Base-by-base conservation (phyloP, 2,329 filamentous ascomycete genomes). In the Aaosphaeria pasadenensis region DNA sequence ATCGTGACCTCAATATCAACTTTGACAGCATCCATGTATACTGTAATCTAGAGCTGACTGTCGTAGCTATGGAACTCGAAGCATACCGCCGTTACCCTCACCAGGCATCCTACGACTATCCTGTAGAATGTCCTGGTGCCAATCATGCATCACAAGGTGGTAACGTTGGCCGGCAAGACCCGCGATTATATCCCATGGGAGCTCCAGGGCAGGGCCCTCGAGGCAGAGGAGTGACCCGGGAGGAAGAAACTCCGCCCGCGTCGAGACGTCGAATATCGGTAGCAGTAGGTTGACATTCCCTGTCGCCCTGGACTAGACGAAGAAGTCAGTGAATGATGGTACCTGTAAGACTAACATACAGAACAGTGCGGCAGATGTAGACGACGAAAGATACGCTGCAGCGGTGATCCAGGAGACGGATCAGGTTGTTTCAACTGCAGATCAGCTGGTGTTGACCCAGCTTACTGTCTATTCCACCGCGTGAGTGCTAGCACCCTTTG, bases 301-400 rank as follows among this genome's bases (percentile, higher is more conserved):
- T 24, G 17, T 24, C 17, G 17, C 17, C 17, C 17, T 24, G 17
- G 17, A 24, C 17, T 24, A 24, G 17, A 24, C 17, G 17, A 24
- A 24, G 17, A 24, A 24, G 17, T 24, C 17, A 24, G 17, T 3
- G 2, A 24, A 24, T 24, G 17, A 24, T 24, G 17, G 17, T 24
- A 24, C 17, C 17, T 24, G 17, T 24, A 24, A 2, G 17, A 4
- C 41, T 43, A 24, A 43, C 17, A 30, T 17, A 11, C 7, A 11
- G 29, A 11, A 43, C 55, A 96, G 92, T 97, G 92, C 69, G 83
- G 84, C 33, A 84, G 92, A 57, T 97, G 92, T 71, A 84, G 92
- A 51, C 91, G 92, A 74, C 83, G 92, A 50, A 97, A 97, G 77
- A 97, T 97, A 60, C 87, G 89, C 58, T 97, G 92, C 74, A 95